Conservation (phyloP, 352 stramenopile genomes). For the Phytophthora syringae region DNA sequence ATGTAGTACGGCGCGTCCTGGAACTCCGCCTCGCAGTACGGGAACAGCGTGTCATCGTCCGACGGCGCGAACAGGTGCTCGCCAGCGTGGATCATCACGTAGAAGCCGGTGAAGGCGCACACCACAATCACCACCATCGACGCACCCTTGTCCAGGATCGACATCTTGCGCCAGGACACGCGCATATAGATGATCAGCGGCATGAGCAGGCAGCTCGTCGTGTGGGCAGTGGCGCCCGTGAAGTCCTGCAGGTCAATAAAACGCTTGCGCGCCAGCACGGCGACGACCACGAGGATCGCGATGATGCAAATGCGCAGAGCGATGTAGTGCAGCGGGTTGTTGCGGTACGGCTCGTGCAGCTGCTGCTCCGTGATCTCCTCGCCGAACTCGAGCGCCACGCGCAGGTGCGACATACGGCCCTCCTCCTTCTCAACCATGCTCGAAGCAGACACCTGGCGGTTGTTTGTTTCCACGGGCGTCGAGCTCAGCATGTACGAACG, state of each 20-base stretch:
- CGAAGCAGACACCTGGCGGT: conserved; percentile 1
- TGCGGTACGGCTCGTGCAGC: no score
- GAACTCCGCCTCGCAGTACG: no score
- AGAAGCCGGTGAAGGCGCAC: conserved; percentile 47
- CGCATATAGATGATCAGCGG: conserved; percentile 53
- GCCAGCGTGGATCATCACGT: conserved; percentile 48
- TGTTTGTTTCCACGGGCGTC: conserved; percentile 9
- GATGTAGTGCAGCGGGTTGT: no score
- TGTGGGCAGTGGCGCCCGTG: no score
- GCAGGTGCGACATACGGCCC: no score
- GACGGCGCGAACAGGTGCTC: conserved; percentile 53
- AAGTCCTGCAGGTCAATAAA: conserved; percentile 53
- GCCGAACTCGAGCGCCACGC: no score
- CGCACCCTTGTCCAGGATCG: conserved; percentile 46
- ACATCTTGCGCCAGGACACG: conserved; percentile 36
- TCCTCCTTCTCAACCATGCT: no score
- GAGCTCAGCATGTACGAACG: conserved; percentile 21
- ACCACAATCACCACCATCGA: conserved; percentile 41
- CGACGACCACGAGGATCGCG: conserved; percentile 38
- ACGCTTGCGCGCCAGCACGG: conserved; percentile 42
- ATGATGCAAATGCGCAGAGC: no score
- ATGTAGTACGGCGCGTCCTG: conserved; percentile 50
- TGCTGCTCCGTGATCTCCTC: no score
- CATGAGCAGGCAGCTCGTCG: no score
- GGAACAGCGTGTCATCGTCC: no score